phyloP scores from a whole-genome alignment of 148 eudicot species.

The Fagopyrum esculentum region DNA sequence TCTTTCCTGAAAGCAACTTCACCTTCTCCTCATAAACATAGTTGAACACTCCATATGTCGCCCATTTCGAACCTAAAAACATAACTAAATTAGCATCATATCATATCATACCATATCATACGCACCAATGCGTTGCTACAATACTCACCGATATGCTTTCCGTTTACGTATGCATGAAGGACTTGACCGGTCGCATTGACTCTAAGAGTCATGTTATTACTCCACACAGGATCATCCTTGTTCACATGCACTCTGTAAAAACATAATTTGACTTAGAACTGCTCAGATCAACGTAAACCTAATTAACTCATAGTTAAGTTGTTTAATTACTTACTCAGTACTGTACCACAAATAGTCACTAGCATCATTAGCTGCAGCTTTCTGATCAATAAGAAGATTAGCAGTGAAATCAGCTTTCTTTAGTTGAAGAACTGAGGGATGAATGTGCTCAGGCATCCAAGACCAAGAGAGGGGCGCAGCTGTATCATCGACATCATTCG shows the following conservation, averaged over 20 bases:
- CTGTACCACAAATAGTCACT: constrained; percentile 67
- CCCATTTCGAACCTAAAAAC: constrained; percentile 23
- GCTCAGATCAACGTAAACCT: too few species aligned
- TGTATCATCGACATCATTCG: constrained; percentile 28
- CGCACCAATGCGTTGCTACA: too few species aligned
- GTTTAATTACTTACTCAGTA: constrained; percentile 35
- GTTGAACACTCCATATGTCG: neutral
- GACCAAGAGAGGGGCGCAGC: constrained; percentile 19
- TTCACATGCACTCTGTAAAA: constrained; percentile 5
- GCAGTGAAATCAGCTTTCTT: constrained; percentile 22
- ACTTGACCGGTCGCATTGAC: constrained; percentile 24
- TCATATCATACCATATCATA: too few species aligned
- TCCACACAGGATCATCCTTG: constrained; percentile 17
- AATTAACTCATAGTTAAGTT: neutral
- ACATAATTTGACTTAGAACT: neutral
- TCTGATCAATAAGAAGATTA: constrained; percentile 55
- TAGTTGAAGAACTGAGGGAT: constrained; percentile 14
- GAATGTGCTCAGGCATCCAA: constrained; percentile 31
- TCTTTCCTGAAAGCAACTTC: constrained; percentile 17
- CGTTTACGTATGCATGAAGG: constrained; percentile 24
- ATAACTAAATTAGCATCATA: neutral
- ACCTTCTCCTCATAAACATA: constrained; percentile 16
- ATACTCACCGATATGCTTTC: constrained; percentile 20
- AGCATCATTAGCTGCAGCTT: constrained; percentile 38
- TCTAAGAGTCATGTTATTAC: constrained; percentile 14